Conservation (phyloP, 1,284 basidiomycete genomes). For the Coniophora puteana region DNA sequence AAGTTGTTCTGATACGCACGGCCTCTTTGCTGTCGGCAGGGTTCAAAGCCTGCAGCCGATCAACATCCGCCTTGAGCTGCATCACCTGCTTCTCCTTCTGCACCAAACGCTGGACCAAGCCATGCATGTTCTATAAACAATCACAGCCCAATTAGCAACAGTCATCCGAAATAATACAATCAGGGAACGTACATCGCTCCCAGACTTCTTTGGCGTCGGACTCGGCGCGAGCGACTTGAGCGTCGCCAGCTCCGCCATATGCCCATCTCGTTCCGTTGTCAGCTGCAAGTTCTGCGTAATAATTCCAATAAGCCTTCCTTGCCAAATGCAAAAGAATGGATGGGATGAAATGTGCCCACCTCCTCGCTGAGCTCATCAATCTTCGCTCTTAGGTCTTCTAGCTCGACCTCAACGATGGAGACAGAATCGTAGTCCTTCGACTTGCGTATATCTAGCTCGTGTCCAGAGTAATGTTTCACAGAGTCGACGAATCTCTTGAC, state of each 20-base stretch:
- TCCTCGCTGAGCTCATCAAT: constrained; percentile 64
- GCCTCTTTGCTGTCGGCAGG: constrained; percentile 52
- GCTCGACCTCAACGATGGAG: constrained; percentile 52
- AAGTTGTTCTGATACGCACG: constrained; percentile 36
- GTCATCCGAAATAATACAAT: background rate
- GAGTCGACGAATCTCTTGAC: constrained; percentile 59
- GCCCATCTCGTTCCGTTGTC: constrained; percentile 51
- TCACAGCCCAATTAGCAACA: constrained; percentile 2
- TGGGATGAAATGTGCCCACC: constrained; percentile 33
- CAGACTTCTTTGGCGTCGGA: constrained; percentile 38
- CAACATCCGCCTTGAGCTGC: constrained; percentile 71
- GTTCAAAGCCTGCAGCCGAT: constrained; percentile 55
- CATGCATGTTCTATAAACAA: constrained; percentile 42
- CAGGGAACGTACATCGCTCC: constrained; percentile 43
- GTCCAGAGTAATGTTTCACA: constrained; percentile 68
- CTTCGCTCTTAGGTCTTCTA: constrained; percentile 54
- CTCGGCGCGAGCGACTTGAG: constrained; percentile 51
- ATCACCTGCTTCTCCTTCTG: constrained; percentile 84
- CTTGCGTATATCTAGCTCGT: constrained; percentile 54
- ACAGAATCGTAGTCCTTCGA: constrained; percentile 40
- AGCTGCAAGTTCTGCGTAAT: constrained; percentile 35
- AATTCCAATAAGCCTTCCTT: background rate
- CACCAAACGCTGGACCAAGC: constrained; percentile 78
- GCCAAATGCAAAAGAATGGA: background rate
- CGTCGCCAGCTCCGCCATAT: too few species aligned